These are phyloP conservation scores for Fusarium nematophilum DNA, from an alignment of 2,329 filamentous ascomycete genomes.

Conservation along the genomic window DNA sequence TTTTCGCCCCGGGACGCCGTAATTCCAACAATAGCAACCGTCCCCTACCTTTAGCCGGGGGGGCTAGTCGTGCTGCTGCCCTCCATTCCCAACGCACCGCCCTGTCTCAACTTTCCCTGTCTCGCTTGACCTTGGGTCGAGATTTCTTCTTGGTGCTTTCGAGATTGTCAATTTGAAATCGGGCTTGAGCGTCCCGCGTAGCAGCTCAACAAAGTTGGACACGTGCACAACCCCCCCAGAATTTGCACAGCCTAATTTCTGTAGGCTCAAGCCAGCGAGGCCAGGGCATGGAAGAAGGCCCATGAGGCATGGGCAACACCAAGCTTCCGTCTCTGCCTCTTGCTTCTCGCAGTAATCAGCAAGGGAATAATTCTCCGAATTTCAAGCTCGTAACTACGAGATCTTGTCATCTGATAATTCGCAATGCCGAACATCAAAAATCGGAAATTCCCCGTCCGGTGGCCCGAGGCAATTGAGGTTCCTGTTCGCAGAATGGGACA, in stretches of 20 bases:
- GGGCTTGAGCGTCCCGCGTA: background rate
- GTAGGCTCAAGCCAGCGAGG: too few relatives aligned
- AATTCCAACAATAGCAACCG: constrained; percentile 40
- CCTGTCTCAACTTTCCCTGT: constrained; percentile 7
- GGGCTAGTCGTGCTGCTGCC: constrained; percentile 1
- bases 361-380: constrained; percentile 10
- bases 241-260: constrained; percentile 23
- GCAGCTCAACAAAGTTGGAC: constrained; percentile 34
- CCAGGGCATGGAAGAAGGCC: constrained; percentile 10
- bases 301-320: background rate
- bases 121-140: constrained; percentile 13
- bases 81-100: constrained; percentile 7
- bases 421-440: constrained; percentile 15
- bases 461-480: constrained; percentile 37
- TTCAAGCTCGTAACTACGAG: constrained; percentile 23
- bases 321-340: background rate
- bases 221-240: constrained; percentile 23
- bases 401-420: constrained; percentile 16
- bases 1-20: constrained; percentile 15
- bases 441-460: constrained; percentile 27
- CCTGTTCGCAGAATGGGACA: constrained; percentile 24
- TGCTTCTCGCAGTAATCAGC: constrained; percentile 1
- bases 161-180: constrained; percentile 15
- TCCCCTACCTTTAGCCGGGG: background rate
- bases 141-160: constrained; percentile 11